phyloP scores from a whole-genome alignment of 768 basidiomycete genomes.

The Pulveroboletus sp. region DNA sequence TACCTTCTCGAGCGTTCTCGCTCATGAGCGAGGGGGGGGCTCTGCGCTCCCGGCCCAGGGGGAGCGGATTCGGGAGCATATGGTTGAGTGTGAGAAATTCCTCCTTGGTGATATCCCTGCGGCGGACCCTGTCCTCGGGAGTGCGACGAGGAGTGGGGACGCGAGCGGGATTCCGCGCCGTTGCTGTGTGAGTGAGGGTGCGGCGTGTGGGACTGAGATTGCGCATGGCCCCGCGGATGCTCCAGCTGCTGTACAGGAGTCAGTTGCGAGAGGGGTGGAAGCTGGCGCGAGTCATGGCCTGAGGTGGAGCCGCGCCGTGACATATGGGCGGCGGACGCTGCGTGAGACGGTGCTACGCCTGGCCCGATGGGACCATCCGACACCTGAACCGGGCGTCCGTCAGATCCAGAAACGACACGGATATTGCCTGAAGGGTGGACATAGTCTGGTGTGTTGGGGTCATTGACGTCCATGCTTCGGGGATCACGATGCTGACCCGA shows the following conservation, averaged over 20 bases:
- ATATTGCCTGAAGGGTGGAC: constrained; percentile 43
- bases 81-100: constrained; percentile 39
- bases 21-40: constrained; percentile 44
- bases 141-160: constrained; percentile 49
- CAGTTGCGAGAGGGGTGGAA: constrained; percentile 45
- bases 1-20: constrained; percentile 45
- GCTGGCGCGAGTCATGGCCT: constrained; percentile 44
- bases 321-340: constrained; percentile 35
- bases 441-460: constrained; percentile 48
- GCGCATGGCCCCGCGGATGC: constrained; percentile 30
- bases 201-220: constrained; percentile 37
- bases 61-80: constrained; percentile 44
- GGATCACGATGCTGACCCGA: constrained; percentile 31
- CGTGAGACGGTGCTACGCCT: constrained; percentile 35
- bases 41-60: constrained; percentile 44
- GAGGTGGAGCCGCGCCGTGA: constrained; percentile 40
- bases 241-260: constrained; percentile 41
- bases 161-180: constrained; percentile 41
- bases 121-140: constrained; percentile 41
- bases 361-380: constrained; percentile 49
- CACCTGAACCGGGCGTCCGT: constrained; percentile 45
- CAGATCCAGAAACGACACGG: constrained; percentile 42
- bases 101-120: constrained; percentile 33
- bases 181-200: constrained; percentile 39
- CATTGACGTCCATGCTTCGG: constrained; percentile 43